Base-by-base conservation (phyloP, 345 rosid species). In the Camelina hispida region DNA sequence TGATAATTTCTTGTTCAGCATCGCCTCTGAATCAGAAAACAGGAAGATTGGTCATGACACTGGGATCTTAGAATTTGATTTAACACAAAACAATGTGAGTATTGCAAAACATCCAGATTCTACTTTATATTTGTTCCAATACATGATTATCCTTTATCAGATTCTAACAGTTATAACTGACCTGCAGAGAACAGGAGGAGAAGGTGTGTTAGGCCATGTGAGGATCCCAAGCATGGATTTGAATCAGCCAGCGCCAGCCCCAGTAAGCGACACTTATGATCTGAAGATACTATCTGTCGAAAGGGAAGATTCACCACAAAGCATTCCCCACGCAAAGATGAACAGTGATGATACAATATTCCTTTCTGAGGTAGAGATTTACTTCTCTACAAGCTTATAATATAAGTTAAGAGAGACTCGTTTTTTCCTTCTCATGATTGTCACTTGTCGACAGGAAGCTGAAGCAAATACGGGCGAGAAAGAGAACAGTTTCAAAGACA, bases 401-500 rank as follows among this genome's bases (percentile, higher is more conserved):
- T 12, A 13, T 23, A 16, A 25, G 61, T 20, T 38, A 37, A 60
- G 12, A 0, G 16, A 22, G 1, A 10, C 16, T 76, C 52, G 28
- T 25, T 25, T 25, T 62, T 69, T 44, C 34, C n/a, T 18, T 56
- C 62, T 77, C 42, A 71, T 57, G n/a, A 56, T 56, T 10, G 18
- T 64, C 47, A 28, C 37, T 38, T 71, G 68, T 55, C 30, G 47
- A 54, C 67, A 86, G 93, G 87, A 83, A 61, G 78, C 69, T 59
- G 71, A 78, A n/a, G 62, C 51, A 66, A 81, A 75, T 69, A 71
- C 1, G 44, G 71, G 10, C 66, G 75, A 82, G 46, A 80, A 78
- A 57, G 84, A 84, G 14, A 71, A 69, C 17, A 79, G 71, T 32
- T 77, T 74, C 13, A 82, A 80, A 52, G 91, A 88, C 37, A 75